Conservation (phyloP, 2,329 filamentous ascomycete species). For the Nemania sp. region DNA sequence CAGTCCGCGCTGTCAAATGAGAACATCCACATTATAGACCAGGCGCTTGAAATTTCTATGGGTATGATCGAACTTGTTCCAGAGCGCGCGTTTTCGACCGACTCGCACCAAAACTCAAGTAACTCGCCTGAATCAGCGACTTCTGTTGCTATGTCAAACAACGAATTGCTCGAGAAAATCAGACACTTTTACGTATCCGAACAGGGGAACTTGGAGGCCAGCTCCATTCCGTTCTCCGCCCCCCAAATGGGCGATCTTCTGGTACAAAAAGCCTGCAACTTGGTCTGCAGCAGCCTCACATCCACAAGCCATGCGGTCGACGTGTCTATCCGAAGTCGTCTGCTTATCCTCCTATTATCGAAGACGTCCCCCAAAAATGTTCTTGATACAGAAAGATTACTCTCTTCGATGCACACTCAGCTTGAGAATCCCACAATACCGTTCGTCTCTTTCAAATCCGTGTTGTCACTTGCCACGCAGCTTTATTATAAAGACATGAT, state of each 20-base stretch:
- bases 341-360: slow-evolving; percentile 61
- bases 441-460: slow-evolving; percentile 62
- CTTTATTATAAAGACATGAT: slow-evolving; percentile 61
- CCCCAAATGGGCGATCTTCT: slow-evolving; percentile 64
- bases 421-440: slow-evolving; percentile 48
- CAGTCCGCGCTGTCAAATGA: slow-evolving; percentile 29
- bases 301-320: slow-evolving; percentile 49
- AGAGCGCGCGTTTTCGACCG: slow-evolving; percentile 61
- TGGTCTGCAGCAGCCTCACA: slow-evolving; percentile 54
- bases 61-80: slow-evolving; percentile 67
- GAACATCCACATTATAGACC: slow-evolving; percentile 27
- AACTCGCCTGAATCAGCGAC: slow-evolving; percentile 36
- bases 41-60: slow-evolving; percentile 55
- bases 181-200: slow-evolving; percentile 70
- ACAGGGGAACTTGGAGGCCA: slow-evolving; percentile 70
- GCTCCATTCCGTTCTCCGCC: slow-evolving; percentile 61
- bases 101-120: slow-evolving; percentile 31
- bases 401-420: slow-evolving; percentile 56
- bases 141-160: slow-evolving; percentile 44
- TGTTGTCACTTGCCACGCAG: slow-evolving; percentile 61
- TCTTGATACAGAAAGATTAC: slow-evolving; percentile 53
- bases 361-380: slow-evolving; percentile 53
- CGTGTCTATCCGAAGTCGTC: slow-evolving; percentile 60
- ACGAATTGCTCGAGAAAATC: slow-evolving; percentile 64
- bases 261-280: slow-evolving; percentile 60